phyloP scores from a whole-genome alignment of 805 yeast genomes.

The Barnettozyma populi region DNA sequence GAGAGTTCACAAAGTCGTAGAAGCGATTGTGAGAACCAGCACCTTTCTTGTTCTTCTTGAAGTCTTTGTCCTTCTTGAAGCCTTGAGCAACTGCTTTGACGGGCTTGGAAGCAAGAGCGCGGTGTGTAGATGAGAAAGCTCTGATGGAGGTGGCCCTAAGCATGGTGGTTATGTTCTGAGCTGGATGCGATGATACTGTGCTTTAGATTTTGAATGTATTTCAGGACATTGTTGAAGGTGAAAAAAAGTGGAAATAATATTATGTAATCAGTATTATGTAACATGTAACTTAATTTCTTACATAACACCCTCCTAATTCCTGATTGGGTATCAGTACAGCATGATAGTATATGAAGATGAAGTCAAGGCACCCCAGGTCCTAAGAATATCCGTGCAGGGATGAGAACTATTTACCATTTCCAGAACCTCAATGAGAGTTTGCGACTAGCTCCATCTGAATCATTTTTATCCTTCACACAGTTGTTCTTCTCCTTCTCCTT shows the following conservation, averaged over 20 bases:
- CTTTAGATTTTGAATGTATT: background rate
- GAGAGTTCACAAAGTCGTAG: conserved; percentile 28
- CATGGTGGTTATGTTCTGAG: background rate
- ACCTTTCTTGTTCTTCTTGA: conserved; percentile 12
- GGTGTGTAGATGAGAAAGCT: conserved; percentile 7
- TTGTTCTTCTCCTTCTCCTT: background rate
- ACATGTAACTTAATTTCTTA: too few species aligned
- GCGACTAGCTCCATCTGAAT: background rate
- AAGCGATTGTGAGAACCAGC: conserved; percentile 30
- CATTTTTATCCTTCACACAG: background rate
- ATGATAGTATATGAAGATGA: too few species aligned
- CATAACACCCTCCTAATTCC: background rate
- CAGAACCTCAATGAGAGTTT: conserved; percentile 4
- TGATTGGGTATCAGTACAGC: background rate
- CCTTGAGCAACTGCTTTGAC: conserved; percentile 15
- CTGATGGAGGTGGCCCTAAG: conserved; percentile 8
- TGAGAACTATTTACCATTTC: conserved; percentile 3
- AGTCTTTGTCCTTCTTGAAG: conserved; percentile 14
- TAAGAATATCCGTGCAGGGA: background rate
- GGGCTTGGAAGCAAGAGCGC: conserved; percentile 7
- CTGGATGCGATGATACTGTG: background rate
- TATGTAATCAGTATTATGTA: background rate
- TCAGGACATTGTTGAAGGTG: background rate
- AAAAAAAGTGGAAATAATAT: background rate
- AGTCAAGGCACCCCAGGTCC: too few species aligned